Conservation (phyloP, 805 yeast genomes). For the Candida dajiaensis region DNA sequence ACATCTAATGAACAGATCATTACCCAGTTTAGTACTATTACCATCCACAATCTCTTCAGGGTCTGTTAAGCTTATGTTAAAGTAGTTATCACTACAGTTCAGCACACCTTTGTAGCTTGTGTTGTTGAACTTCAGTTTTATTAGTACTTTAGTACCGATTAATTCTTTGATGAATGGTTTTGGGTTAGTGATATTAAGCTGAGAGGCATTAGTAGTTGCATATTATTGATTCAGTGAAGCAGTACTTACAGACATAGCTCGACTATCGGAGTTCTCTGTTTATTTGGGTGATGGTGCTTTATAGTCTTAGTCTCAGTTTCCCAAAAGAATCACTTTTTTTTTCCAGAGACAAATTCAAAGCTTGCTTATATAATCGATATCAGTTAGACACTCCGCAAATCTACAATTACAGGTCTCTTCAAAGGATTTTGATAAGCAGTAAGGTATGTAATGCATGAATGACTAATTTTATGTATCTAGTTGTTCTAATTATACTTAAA, state of each 20-base stretch:
- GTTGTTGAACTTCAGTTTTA: constrained; percentile 83
- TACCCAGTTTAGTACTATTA: constrained; percentile 46
- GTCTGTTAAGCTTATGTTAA: constrained; percentile 75
- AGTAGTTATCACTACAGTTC: constrained; percentile 81
- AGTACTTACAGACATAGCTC: constrained; percentile 1
- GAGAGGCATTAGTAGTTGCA: constrained; percentile 2
- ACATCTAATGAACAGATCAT: constrained; percentile 83
- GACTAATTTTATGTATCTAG: not conserved
- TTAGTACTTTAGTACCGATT: constrained; percentile 62
- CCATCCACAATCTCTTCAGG: constrained; percentile 48
- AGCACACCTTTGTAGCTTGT: constrained; percentile 82
- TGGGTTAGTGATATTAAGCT: constrained; percentile 66
- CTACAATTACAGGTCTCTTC: too few relatives aligned
- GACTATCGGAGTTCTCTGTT: too few relatives aligned
- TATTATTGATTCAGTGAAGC: not conserved
- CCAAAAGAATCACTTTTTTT: too few relatives aligned
- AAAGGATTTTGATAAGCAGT: too few relatives aligned
- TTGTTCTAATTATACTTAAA: not conserved
- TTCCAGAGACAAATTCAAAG: too few relatives aligned
- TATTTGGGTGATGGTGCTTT: too few relatives aligned
- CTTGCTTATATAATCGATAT: too few relatives aligned
- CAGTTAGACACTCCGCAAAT: too few relatives aligned
- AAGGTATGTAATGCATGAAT: too few relatives aligned
- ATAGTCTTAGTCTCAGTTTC: too few relatives aligned
- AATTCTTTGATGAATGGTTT: constrained; percentile 83